Base-by-base conservation (phyloP, 495 filamentous ascomycete genomes). In the Chaetomium fimeti region DNA sequence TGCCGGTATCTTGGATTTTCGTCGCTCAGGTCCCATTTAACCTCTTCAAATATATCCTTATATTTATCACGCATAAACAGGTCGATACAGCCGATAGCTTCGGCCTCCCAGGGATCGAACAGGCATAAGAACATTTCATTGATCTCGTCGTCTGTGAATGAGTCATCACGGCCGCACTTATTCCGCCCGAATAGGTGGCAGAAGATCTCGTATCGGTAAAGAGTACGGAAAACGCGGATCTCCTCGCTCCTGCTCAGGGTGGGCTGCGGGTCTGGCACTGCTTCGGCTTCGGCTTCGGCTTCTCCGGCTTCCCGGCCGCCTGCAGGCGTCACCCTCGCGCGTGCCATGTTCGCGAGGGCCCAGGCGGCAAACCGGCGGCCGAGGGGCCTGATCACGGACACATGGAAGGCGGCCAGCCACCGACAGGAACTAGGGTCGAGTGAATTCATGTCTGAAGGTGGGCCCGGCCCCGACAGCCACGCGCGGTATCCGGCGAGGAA, bases 221-320 rank as follows among this genome's bases (percentile, higher is more conserved):
- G 43, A n/a, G 43, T 15, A 18, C 43, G 43, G 43, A 18, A 47
- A 47, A 47, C n/a, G 7, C 43, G 43, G 18, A 47, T 47, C 16
- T 47, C 43, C 43, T 47, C 43, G 43, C 43, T 47, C n/a, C 43
- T 47, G 43, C 43, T 47, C 43, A 47, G n/a, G 2, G 43, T 47
- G 43, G 43, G 43, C 43, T 47, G 15, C 43, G 15, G 16, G n/a
- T 18, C 43, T 47, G 16, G 15, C 43, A 15, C 43, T 47, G 43
- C 43, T 47, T 18, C n/a, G 6, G 43, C 3, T 5, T 47, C 43
- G 3, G 15, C n/a, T 47, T 20, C 16, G 11, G 3, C 8, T 6
- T 36, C 16, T 12, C 11, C 43, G 2, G n/a, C 8, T 47, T n/a
- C 43, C n/a, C 7, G 43, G n/a, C 43, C 16, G 15, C 1, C 1